These are phyloP conservation scores for Kalmusia sp. DNA, from an alignment of 2,329 filamentous ascomycete genomes.

Conservation along the genomic window DNA sequence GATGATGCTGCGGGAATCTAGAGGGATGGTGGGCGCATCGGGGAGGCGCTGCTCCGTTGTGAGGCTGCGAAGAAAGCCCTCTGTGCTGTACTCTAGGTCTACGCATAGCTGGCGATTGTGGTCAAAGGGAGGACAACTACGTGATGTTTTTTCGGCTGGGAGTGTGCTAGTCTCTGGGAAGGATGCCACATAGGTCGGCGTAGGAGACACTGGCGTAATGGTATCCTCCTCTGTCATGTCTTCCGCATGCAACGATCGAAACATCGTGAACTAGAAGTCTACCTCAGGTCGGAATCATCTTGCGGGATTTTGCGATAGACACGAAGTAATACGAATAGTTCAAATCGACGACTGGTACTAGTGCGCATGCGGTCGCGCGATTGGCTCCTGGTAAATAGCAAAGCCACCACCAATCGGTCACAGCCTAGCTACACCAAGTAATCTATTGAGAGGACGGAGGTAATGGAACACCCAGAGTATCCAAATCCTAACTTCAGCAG, in stretches of 20 bases:
- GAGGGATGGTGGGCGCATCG: slow-evolving; percentile 22
- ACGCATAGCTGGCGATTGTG: slow-evolving; percentile 19
- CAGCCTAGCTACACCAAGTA: background rate
- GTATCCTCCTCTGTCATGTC: slow-evolving; percentile 15
- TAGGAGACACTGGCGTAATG: slow-evolving; percentile 16
- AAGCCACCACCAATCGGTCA: slow-evolving; percentile 4
- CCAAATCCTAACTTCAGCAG: too few species aligned
- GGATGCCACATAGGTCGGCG: slow-evolving; percentile 12
- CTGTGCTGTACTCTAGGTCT: slow-evolving; percentile 14
- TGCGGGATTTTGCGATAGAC: slow-evolving; percentile 8
- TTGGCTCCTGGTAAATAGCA: background rate
- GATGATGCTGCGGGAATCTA: slow-evolving; percentile 14
- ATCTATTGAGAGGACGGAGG: background rate
- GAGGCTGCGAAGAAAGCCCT: slow-evolving; percentile 12
- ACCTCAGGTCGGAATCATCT: slow-evolving; percentile 2
- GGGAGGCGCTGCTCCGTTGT: slow-evolving; percentile 17
- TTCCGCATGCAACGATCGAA: background rate
- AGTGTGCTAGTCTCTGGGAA: slow-evolving; percentile 16
- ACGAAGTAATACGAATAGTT: background rate
- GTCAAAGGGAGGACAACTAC: slow-evolving; percentile 15
- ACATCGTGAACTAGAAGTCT: background rate
- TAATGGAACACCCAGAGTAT: background rate
- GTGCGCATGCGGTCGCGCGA: background rate
- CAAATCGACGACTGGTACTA: too few species aligned
- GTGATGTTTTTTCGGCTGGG: slow-evolving; percentile 8